These are phyloP conservation scores for Thymus mandschuricus DNA, from an alignment of 257 asterid genomes.

Conservation along the genomic window DNA sequence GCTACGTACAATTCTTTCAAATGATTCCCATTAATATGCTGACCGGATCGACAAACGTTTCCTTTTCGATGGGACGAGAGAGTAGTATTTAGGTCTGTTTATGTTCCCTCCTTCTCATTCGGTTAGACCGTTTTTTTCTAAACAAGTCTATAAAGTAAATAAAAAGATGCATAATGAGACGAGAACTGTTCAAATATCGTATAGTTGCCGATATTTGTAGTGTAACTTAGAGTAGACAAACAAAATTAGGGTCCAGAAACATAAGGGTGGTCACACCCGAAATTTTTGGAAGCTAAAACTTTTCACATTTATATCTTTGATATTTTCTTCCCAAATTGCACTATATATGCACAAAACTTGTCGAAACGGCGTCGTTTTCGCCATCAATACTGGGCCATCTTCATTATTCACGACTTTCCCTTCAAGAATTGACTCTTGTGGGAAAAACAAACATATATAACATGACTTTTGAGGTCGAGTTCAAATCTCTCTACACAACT, in stretches of 20 bases:
- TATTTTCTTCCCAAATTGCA: not conserved
- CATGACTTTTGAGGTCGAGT: conserved; percentile 18
- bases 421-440: conserved; percentile 22
- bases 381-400: conserved; percentile 35
- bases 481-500: conserved; percentile 35
- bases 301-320: conserved; percentile 1
- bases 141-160: too few species aligned
- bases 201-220: conserved; percentile 19
- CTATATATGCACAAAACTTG: not conserved
- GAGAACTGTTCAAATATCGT: too few species aligned
- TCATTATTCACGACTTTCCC: conserved; percentile 24
- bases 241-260: conserved; percentile 31
- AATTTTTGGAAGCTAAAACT: not conserved
- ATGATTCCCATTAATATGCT: too few species aligned
- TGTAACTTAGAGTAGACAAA: conserved; percentile 22
- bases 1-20: too few species aligned
- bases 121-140: too few species aligned
- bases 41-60: too few species aligned
- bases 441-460: not conserved
- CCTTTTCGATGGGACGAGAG: too few species aligned
- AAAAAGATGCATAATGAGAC: too few species aligned
- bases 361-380: conserved; percentile 28
- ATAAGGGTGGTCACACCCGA: conserved; percentile 26
- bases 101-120: too few species aligned
- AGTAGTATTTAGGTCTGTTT: too few species aligned